These are phyloP conservation scores for Arabis hirsuta DNA, from an alignment of 345 rosid species.

Conservation along the genomic window DNA sequence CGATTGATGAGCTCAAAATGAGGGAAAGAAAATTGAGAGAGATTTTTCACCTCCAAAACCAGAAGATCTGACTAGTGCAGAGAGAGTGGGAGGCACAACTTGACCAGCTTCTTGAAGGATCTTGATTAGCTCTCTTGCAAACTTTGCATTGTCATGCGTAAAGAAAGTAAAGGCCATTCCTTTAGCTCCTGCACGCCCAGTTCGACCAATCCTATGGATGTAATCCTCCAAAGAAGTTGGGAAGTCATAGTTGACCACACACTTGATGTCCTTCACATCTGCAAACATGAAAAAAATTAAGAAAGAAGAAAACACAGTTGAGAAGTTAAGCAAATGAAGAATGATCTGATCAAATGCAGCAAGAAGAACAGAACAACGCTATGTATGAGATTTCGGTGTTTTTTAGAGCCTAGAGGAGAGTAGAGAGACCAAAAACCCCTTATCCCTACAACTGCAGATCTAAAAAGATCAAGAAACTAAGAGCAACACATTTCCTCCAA, in stretches of 20 bases:
- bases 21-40: constrained; percentile 4
- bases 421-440: constrained; percentile 47
- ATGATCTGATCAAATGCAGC: constrained; percentile 18
- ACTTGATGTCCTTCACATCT: constrained; percentile 99
- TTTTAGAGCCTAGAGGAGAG: constrained; percentile 25
- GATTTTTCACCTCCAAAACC: constrained; percentile 58
- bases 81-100: constrained; percentile 67
- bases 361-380: constrained; percentile 5
- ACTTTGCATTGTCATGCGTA: constrained; percentile 81
- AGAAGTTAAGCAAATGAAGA: constrained; percentile 12
- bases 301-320: constrained; percentile 34
- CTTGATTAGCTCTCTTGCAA: constrained; percentile 84
- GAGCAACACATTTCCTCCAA: constrained; percentile 73
- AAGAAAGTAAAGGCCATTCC: constrained; percentile 91
- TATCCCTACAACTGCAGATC: constrained; percentile 94
- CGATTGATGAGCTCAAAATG: not conserved
- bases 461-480: constrained; percentile 61
- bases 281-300: constrained; percentile 43
- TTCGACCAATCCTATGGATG: constrained; percentile 95
- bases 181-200: constrained; percentile 98
- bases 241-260: constrained; percentile 96
- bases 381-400: constrained; percentile 10
- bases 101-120: constrained; percentile 92
- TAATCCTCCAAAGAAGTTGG: constrained; percentile 92
- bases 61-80: constrained; percentile 62